Percentiles rank a stretch among this genome's conserved stretches.
phyloP scores from a whole-genome alignment of 768 basidiomycete genomes.

The Agrocybe praecox region DNA sequence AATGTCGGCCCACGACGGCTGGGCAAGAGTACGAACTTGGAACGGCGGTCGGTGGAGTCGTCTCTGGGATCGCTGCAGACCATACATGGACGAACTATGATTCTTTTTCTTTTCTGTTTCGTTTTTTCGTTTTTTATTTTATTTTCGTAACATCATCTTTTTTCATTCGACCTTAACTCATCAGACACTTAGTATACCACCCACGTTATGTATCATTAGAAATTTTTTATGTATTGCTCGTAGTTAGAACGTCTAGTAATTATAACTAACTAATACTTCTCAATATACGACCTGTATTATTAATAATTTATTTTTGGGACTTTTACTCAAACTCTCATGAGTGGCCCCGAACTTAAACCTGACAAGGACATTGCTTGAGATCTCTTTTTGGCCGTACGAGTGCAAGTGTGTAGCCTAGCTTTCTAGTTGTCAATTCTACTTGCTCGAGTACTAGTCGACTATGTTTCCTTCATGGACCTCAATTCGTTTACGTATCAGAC shows the following conservation, averaged over 20 bases:
- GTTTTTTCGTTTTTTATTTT: neutral
- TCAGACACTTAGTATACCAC: neutral
- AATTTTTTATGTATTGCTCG: neutral
- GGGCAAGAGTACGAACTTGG: slow-evolving; percentile 70
- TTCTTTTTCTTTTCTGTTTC: neutral
- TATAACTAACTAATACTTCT: neutral
- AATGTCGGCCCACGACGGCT: slow-evolving; percentile 74
- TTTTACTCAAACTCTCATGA: too few species aligned
- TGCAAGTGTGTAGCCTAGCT: too few species aligned
- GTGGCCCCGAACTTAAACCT: too few species aligned
- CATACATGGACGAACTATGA: slow-evolving; percentile 62
- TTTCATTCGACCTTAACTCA: neutral
- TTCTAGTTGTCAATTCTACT: too few species aligned
- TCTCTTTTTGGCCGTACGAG: too few species aligned
- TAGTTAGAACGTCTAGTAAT: neutral
- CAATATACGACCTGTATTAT: neutral
- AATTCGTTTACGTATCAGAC: too few species aligned
- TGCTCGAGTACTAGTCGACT: too few species aligned
- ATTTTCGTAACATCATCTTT: neutral
- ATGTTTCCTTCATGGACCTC: too few species aligned
- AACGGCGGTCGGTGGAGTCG: slow-evolving; percentile 68
- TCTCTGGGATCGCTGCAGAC: slow-evolving; percentile 62
- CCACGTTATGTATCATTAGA: neutral
- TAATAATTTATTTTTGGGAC: too few species aligned
- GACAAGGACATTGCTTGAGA: too few species aligned